A percentile compares a stretch with the other conserved stretches of the same genome.
Evolutionary conservation across 352 stramenopile genomes (phyloP).

Genomic region (Pythium biforme): DNA sequence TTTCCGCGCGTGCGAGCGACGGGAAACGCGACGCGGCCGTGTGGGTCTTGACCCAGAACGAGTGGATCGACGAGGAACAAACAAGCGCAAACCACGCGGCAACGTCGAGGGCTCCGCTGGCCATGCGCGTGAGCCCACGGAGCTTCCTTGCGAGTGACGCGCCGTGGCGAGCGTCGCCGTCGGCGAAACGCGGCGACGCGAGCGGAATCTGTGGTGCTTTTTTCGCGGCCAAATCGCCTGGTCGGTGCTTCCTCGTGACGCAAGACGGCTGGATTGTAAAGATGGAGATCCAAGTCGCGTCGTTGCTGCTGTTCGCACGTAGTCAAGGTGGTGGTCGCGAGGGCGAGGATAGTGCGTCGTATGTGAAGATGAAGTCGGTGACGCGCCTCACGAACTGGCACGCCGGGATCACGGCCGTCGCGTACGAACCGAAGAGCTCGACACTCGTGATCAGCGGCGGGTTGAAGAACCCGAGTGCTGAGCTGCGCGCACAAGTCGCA

Average conservation of each 20-base stretch:
- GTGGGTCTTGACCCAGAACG: constrained; percentile 44
- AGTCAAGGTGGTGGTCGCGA: constrained; percentile 12
- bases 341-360: background rate
- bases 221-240: constrained; percentile 36
- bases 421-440: constrained; percentile 35
- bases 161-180: constrained; percentile 27
- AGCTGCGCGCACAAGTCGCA: constrained; percentile 41
- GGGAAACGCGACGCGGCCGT: constrained; percentile 24
- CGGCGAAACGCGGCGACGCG: constrained; percentile 24
- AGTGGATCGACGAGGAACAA: constrained; percentile 35
- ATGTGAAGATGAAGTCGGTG: constrained; percentile 42
- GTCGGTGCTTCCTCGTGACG: constrained; percentile 43
- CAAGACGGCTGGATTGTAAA: constrained; percentile 41
- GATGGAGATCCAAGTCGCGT: constrained; percentile 47
- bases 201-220: constrained; percentile 37
- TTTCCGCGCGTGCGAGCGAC: constrained; percentile 17
- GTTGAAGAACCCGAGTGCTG: constrained; percentile 50
- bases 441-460: constrained; percentile 60
- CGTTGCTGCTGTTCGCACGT: constrained; percentile 44
- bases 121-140: constrained; percentile 35
- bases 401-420: constrained; percentile 40
- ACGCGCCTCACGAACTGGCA: constrained; percentile 63
- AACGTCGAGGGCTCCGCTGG: constrained; percentile 5
- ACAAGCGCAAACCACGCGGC: background rate
- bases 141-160: constrained; percentile 39